Percentiles rank a stretch among this genome's conserved stretches.
Evolutionary conservation across 2,329 filamentous ascomycete genomes (phyloP).

Genomic region (Cadophora luteo-olivacea): DNA sequence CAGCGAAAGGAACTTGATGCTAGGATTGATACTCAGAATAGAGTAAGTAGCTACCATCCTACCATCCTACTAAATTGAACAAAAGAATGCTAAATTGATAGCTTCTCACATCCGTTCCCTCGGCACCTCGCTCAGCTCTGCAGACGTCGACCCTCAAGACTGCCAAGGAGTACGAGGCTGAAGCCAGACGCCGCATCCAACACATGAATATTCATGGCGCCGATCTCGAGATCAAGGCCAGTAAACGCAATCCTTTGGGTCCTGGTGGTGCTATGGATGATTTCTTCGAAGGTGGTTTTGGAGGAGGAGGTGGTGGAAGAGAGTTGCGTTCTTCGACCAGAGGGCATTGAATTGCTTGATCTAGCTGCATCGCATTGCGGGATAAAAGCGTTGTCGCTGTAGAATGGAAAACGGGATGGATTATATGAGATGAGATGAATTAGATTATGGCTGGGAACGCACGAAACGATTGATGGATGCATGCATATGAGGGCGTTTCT

Average conservation of each 20-base stretch:
- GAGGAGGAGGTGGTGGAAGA: slow-evolving; percentile 8
- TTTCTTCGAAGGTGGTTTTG: slow-evolving; percentile 21
- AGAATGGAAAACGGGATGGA: not conserved
- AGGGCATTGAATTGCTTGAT: not conserved
- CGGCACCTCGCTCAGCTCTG: slow-evolving; percentile 70
- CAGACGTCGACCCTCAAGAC: slow-evolving; percentile 73
- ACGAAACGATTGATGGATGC: slow-evolving; percentile 15
- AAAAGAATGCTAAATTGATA: slow-evolving; percentile 44
- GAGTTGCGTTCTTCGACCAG: slow-evolving; percentile 22
- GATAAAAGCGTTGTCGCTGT: not conserved
- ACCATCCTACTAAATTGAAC: not conserved
- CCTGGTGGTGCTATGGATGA: slow-evolving; percentile 24
- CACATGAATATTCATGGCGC: slow-evolving; percentile 78
- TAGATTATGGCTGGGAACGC: slow-evolving; percentile 14
- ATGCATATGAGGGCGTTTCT: slow-evolving; percentile 28
- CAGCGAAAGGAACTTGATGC: slow-evolving; percentile 73
- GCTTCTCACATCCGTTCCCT: slow-evolving; percentile 75
- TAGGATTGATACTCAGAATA: slow-evolving; percentile 83
- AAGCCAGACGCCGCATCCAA: slow-evolving; percentile 77
- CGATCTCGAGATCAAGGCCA: slow-evolving; percentile 68
- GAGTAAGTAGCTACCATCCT: slow-evolving; percentile 52
- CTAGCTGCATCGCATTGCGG: not conserved
- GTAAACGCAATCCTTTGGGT: slow-evolving; percentile 23
- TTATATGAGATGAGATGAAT: not conserved
- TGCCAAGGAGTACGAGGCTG: slow-evolving; percentile 74